phyloP scores from a whole-genome alignment of 345 rosid genomes.

The Pseudoturritis turrita region DNA sequence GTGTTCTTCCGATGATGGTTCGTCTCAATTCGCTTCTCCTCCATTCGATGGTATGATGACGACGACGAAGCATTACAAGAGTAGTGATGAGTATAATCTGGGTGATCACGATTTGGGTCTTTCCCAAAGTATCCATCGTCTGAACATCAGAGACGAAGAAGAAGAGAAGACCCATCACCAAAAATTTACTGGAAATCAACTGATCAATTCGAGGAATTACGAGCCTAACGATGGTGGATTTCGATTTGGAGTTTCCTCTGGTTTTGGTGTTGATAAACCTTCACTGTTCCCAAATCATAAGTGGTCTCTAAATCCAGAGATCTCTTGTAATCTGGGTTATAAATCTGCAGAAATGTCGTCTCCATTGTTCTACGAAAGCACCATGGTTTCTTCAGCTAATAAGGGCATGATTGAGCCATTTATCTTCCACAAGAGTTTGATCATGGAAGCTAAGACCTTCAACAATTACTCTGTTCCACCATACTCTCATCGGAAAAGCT shows the following conservation, averaged over 20 bases:
- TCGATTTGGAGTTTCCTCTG: slow-evolving; percentile 7
- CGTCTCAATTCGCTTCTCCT: slow-evolving; percentile 31
- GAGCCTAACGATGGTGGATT: background rate
- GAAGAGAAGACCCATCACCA: background rate
- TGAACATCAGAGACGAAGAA: slow-evolving; percentile 4
- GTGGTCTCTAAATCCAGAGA: background rate
- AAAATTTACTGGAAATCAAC: background rate
- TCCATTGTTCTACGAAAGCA: background rate
- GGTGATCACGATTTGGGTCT: background rate
- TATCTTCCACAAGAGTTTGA: slow-evolving; percentile 15
- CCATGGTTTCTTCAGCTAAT: slow-evolving; percentile 14
- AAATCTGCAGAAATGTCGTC: background rate
- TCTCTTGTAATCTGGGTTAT: background rate
- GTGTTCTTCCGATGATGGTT: slow-evolving; percentile 33
- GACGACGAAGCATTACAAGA: background rate
- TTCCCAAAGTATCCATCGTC: background rate
- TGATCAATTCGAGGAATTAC: background rate
- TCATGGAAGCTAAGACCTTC: slow-evolving; percentile 24
- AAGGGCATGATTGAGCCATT: slow-evolving; percentile 7
- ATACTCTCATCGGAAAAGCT: slow-evolving; percentile 1
- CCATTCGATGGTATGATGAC: background rate
- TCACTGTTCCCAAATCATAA: background rate
- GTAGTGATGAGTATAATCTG: background rate
- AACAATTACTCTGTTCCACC: slow-evolving; percentile 17
- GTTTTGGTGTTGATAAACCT: background rate